Evolutionary conservation across 108 stramenopile species (phyloP), one percentile per base, ranked within the genome.

Genomic region (Cylindrotheca fusiformis): DNA sequence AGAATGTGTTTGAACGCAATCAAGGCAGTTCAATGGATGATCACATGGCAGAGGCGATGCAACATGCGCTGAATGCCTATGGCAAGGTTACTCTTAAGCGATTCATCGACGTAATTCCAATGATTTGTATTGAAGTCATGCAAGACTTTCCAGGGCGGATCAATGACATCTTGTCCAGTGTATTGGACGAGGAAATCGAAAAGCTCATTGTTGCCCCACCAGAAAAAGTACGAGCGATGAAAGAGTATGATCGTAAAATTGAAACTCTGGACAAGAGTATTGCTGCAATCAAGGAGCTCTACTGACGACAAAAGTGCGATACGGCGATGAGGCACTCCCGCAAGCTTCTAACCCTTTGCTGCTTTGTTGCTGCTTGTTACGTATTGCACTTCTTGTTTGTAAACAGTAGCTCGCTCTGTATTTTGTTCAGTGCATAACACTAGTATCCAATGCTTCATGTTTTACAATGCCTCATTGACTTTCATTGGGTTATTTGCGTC

Each of bases 1-100:
- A 79, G 18, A 60, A 52, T 1, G 67, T 83, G 3, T 80, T 80
- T 72, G 62, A 74, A 29, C 72, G 69, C 1, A 69, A 72, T 50
- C 71, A 72, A 60, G 53, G 59, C 25, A 74, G 53, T 52, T 71
- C 79, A 26, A 62, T 80, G 5, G 73, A 84, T 22, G 69, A 80
- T 1, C 79, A 84, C 55, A 75, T 78, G 73, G 79, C 79, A 2
- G 78, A 80, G 51, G 83, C 80, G 17, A 84, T 84, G 83, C 65
- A 84, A 32, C 48, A 69, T 55, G 75, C 75, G 30, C 41, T 84
- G 27, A 68, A 78, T 48, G 24, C 62, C 2, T 84, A 84, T 49
- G 83, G 83, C 4, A 74, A 71, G 36, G 68, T 84, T 36, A 76
- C 79, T 32, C 65, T 71, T 20, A 73, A 74, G 33, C 72, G 83